phyloP scores from a whole-genome alignment of 495 filamentous ascomycete genomes.

The Daldinia loculata region DNA sequence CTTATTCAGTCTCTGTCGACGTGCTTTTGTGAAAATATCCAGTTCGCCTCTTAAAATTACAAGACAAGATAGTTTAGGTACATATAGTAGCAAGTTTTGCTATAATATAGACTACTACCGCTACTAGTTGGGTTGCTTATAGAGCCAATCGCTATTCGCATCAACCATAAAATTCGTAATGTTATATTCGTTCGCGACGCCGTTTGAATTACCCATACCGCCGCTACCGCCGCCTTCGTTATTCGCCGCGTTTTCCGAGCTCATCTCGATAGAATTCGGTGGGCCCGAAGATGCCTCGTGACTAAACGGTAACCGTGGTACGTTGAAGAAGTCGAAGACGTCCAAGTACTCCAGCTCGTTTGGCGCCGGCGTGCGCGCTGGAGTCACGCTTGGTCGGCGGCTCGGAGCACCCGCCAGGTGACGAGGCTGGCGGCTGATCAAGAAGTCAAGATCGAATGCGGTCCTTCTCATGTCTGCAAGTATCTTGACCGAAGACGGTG shows the following conservation, averaged over 20 bases:
- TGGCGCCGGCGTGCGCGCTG: constrained; percentile 70
- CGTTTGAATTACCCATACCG: constrained; percentile 15
- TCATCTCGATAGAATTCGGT: constrained; percentile 39
- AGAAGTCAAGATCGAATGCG: constrained; percentile 85
- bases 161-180: constrained; percentile 74
- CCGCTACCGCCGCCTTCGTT: constrained; percentile 16
- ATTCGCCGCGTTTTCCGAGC: constrained; percentile 24
- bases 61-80: constrained; percentile 5
- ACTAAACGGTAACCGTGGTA: constrained; percentile 72
- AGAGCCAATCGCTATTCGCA: constrained; percentile 70
- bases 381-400: constrained; percentile 53
- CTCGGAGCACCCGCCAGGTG: constrained; percentile 53
- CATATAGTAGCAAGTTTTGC: constrained; percentile 1
- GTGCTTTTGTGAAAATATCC: constrained; percentile 1
- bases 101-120: background rate
- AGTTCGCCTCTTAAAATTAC: constrained; percentile 12
- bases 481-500: constrained; percentile 83
- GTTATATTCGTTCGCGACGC: constrained; percentile 63
- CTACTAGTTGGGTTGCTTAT: constrained; percentile 49
- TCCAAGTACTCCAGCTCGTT: constrained; percentile 91
- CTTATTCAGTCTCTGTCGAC: background rate
- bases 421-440: constrained; percentile 83
- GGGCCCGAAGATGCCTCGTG: constrained; percentile 45
- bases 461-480: constrained; percentile 87
- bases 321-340: constrained; percentile 93